These are phyloP conservation scores for Erigeron canadensis DNA, from an alignment of 129 eudicot species.

Conservation along the genomic window DNA sequence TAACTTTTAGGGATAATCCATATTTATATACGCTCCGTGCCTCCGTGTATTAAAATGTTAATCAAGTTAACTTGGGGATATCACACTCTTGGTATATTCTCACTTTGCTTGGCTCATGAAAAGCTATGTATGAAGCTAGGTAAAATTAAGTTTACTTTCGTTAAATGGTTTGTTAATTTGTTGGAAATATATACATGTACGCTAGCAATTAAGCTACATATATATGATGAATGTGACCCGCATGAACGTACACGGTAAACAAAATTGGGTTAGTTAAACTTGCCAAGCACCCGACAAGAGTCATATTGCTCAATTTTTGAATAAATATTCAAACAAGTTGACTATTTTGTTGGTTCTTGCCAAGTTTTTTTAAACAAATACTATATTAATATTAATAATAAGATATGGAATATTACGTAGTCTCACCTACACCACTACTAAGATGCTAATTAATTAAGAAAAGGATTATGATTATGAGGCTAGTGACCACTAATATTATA, in stretches of 20 bases:
- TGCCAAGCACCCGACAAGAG: background rate
- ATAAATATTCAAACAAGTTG: conserved; percentile 13
- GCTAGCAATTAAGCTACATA: no score
- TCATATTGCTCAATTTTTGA: background rate
- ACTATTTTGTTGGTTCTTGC: background rate
- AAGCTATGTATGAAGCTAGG: no score
- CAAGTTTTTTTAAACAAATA: conserved; percentile 1
- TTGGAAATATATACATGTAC: no score
- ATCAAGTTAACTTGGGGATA: background rate
- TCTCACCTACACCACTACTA: conserved; percentile 30
- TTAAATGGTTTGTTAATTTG: no score
- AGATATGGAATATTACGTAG: conserved; percentile 19
- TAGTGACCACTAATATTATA: background rate
- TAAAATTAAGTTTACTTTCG: no score
- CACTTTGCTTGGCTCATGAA: no score
- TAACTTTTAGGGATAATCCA: conserved; percentile 20
- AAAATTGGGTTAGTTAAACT: background rate
- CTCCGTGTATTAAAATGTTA: background rate
- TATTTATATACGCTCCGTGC: conserved; percentile 6
- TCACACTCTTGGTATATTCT: background rate
- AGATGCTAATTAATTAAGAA: background rate
- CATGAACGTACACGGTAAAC: no score
- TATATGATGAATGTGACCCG: no score
- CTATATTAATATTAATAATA: background rate
- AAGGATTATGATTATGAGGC: background rate